Percentiles rank a stretch among this genome's conserved stretches.
Evolutionary conservation across 371 early-diverging fungal species (phyloP).

Genomic region (Rhizopus arrhizus): DNA sequence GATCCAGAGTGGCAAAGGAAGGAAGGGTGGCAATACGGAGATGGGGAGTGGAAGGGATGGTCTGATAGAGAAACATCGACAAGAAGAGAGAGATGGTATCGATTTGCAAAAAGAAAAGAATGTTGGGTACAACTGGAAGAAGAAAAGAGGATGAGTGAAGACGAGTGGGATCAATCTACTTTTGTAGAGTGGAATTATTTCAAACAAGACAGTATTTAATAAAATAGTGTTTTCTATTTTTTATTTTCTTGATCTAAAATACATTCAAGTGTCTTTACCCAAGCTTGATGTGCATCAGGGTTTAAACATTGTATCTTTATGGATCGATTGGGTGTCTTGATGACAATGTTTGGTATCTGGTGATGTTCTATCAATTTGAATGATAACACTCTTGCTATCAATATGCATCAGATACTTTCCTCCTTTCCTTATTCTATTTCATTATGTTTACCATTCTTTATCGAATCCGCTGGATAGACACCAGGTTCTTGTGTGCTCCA

Average conservation of each 20-base stretch:
- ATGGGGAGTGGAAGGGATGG: conserved; percentile 20
- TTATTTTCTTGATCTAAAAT: neutral
- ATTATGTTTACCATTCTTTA: conserved; percentile 45
- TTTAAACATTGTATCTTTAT: conserved; percentile 64
- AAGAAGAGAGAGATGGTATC: conserved; percentile 22
- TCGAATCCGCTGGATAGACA: conserved; percentile 29
- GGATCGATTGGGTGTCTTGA: conserved; percentile 59
- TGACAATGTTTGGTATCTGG: conserved; percentile 47
- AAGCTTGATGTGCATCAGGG: conserved; percentile 60
- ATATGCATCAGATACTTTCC: neutral
- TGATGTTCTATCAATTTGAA: conserved; percentile 37
- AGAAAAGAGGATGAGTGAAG: too few relatives aligned
- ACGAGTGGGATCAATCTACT: too few relatives aligned
- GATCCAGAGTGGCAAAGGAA: conserved; percentile 23
- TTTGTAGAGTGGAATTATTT: too few relatives aligned
- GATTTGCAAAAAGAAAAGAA: conserved; percentile 24
- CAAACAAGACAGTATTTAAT: neutral
- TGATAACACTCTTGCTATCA: conserved; percentile 48
- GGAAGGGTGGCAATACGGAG: conserved; percentile 26
- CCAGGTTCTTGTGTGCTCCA: conserved; percentile 72
- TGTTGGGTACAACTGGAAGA: neutral
- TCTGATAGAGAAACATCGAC: conserved; percentile 3
- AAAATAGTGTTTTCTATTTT: neutral
- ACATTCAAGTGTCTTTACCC: conserved; percentile 33
- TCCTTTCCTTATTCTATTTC: neutral